A percentile compares a stretch with the other conserved stretches of the same genome.
Conservation (phyloP, 768 basidiomycete species). For the Mycena crocata region DNA sequence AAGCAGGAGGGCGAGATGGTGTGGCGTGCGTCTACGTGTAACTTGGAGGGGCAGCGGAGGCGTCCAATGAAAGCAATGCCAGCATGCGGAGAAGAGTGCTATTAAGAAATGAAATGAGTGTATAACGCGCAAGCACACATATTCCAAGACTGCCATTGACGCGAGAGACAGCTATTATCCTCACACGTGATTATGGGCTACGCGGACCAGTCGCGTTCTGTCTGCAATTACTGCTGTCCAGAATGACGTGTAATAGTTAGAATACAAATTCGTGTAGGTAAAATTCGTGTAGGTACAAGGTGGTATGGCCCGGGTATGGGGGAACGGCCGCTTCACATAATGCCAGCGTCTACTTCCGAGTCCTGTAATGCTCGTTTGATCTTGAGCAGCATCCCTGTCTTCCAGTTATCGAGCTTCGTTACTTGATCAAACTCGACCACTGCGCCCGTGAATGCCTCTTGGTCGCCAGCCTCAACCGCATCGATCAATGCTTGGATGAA, state of each 20-base stretch:
- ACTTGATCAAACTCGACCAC: slow-evolving; percentile 95
- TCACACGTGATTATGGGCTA: not conserved
- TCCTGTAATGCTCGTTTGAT: slow-evolving; percentile 75
- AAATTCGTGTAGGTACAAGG: not conserved
- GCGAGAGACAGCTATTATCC: slow-evolving; percentile 19
- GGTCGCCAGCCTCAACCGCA: slow-evolving; percentile 64
- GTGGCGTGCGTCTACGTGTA: slow-evolving; percentile 68
- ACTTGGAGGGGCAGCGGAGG: slow-evolving; percentile 62
- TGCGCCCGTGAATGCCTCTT: slow-evolving; percentile 77
- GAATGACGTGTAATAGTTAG: slow-evolving; percentile 6
- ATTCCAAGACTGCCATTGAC: slow-evolving; percentile 60
- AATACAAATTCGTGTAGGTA: slow-evolving; percentile 13
- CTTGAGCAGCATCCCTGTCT: slow-evolving; percentile 89
- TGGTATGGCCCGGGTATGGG: no score
- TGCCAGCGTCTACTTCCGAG: slow-evolving; percentile 62
- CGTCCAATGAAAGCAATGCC: slow-evolving; percentile 48
- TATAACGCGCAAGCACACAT: slow-evolving; percentile 62
- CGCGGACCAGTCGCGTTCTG: not conserved
- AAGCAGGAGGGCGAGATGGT: slow-evolving; percentile 76
- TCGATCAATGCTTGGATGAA: slow-evolving; percentile 84
- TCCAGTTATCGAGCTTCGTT: slow-evolving; percentile 95
- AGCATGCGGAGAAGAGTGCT: slow-evolving; percentile 53
- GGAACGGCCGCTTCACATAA: slow-evolving; percentile 52
- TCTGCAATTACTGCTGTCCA: not conserved
- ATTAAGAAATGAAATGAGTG: slow-evolving; percentile 68